phyloP scores from a whole-genome alignment of 331 rosid genomes.

The Arachis monticola region DNA sequence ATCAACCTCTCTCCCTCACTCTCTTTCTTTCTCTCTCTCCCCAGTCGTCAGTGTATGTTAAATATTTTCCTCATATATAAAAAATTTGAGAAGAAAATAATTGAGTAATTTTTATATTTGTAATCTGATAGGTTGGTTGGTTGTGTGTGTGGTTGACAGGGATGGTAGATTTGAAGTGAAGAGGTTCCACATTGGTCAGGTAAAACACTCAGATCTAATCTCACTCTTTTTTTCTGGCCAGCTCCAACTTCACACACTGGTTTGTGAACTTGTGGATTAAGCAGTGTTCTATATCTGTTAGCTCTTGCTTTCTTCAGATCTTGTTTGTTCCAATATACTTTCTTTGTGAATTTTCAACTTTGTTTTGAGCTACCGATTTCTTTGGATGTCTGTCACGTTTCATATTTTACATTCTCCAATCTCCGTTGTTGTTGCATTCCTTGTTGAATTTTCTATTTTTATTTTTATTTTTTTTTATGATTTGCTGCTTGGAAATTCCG shows the following conservation, averaged over 20 bases:
- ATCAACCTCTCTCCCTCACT: conserved; percentile 48
- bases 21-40: conserved; percentile 29
- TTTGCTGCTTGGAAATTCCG: neutral
- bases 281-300: conserved; percentile 3
- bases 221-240: conserved; percentile 14
- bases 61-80: conserved; percentile 30
- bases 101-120: conserved; percentile 22
- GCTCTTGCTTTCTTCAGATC: conserved; percentile 45
- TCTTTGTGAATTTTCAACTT: neutral
- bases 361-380: neutral
- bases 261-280: conserved; percentile 27
- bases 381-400: conserved; percentile 4
- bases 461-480: conserved; percentile 28
- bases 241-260: conserved; percentile 25
- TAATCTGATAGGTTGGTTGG: conserved; percentile 41
- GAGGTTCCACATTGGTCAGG: conserved; percentile 61
- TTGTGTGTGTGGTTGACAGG: conserved; percentile 54
- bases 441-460: neutral
- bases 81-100: neutral
- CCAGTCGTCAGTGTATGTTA: conserved; percentile 20
- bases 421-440: neutral
- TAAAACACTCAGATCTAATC: conserved; percentile 77
- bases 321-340: conserved; percentile 48
- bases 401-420: neutral
- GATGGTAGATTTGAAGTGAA: conserved; percentile 61